Evolutionary conservation across 2,329 filamentous ascomycete species (phyloP).

Genomic region (Gliomastix tumulicola): DNA sequence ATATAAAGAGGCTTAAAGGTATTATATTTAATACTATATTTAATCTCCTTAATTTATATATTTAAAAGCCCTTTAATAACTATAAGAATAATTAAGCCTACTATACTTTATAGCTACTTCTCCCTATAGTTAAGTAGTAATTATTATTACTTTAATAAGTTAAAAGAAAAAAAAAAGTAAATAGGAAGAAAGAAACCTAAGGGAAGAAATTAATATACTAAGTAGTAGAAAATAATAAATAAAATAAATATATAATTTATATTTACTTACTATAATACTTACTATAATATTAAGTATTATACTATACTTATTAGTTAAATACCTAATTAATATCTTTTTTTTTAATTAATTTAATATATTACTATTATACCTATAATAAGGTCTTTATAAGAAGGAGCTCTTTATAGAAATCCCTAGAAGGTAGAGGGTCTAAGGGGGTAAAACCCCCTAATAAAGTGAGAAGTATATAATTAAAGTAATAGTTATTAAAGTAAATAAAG

Average conservation of each 20-base stretch:
- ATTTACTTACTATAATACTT: not conserved
- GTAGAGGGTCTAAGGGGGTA: slow-evolving; percentile 1
- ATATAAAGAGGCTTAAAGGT: not conserved
- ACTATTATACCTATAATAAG: not conserved
- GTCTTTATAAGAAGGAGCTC: not conserved
- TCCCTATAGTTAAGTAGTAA: not conserved
- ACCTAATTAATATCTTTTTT: not conserved
- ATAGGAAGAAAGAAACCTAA: not conserved
- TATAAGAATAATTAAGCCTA: not conserved
- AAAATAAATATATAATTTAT: not conserved
- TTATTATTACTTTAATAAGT: not conserved
- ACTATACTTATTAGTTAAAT: not conserved
- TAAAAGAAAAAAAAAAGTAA: not conserved
- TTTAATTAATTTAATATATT: not conserved
- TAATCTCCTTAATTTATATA: not conserved
- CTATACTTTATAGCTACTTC: not conserved
- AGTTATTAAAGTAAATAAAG: not conserved
- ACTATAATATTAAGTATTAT: not conserved
- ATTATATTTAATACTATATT: not conserved
- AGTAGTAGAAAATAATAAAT: not conserved
- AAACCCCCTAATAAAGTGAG: not conserved
- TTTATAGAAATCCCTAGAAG: not conserved
- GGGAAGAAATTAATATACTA: not conserved
- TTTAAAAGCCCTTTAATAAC: not conserved
- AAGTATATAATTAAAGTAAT: not conserved